A percentile compares a stretch with the other conserved stretches of the same genome.
Evolutionary conservation across 495 filamentous ascomycete species (phyloP).

Genomic region (Aeminium ludgeri): DNA sequence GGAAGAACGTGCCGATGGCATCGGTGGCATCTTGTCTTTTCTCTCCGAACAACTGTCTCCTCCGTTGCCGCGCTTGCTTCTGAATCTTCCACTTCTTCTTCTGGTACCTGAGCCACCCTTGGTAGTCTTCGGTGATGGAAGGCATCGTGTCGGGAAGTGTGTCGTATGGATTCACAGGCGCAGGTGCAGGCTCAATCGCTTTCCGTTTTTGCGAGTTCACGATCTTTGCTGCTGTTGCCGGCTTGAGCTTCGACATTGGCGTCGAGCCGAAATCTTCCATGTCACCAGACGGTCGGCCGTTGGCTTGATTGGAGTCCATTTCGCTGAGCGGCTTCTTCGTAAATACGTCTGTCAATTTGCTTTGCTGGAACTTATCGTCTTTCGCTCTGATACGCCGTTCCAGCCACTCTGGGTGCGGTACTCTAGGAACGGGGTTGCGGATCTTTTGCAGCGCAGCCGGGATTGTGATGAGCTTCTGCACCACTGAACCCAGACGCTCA

Average conservation of each 20-base stretch:
- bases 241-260: slow-evolving; percentile 38
- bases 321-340: slow-evolving; percentile 58
- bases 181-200: slow-evolving; percentile 39
- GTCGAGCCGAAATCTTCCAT: slow-evolving; percentile 69
- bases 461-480: slow-evolving; percentile 98
- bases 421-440: slow-evolving; percentile 80
- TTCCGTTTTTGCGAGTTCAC: slow-evolving; percentile 62
- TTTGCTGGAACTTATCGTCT: slow-evolving; percentile 94
- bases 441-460: slow-evolving; percentile 91
- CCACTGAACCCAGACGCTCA: slow-evolving; percentile 84
- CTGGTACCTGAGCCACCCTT: slow-evolving; percentile 81
- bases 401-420: slow-evolving; percentile 92
- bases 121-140: slow-evolving; percentile 68
- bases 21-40: slow-evolving; percentile 47
- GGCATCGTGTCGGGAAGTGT: slow-evolving; percentile 77
- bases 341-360: slow-evolving; percentile 94
- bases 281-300: slow-evolving; percentile 42
- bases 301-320: slow-evolving; percentile 49
- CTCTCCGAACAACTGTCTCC: slow-evolving; percentile 87
- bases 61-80: slow-evolving; percentile 71
- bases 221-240: slow-evolving; percentile 45
- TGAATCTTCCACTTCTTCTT: slow-evolving; percentile 99
- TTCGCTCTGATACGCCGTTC: slow-evolving; percentile 83
- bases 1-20: slow-evolving; percentile 72
- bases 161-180: slow-evolving; percentile 62